Evolutionary conservation across 768 basidiomycete genomes (phyloP).

Genomic region (Mrakia frigida): DNA sequence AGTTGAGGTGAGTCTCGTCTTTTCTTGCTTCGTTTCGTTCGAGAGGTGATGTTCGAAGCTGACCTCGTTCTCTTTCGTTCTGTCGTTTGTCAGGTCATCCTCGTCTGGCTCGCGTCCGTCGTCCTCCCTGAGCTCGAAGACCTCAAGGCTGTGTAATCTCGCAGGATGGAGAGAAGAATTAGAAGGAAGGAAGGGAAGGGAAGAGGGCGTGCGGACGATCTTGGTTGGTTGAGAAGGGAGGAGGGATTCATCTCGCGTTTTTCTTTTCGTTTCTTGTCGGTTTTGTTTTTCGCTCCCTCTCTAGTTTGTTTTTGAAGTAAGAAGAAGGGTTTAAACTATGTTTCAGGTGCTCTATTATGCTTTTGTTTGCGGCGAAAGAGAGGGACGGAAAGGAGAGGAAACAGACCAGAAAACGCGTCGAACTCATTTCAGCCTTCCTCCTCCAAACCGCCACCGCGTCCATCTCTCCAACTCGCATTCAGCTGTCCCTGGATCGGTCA

Average conservation of each 20-base stretch:
- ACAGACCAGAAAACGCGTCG: neutral
- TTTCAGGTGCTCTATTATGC: too few species aligned
- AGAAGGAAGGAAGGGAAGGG: neutral
- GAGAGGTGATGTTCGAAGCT: neutral
- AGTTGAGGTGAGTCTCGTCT: slow-evolving; percentile 56
- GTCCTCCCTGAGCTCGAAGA: slow-evolving; percentile 67
- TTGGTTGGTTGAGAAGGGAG: neutral
- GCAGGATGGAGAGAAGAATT: neutral
- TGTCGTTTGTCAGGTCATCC: slow-evolving; percentile 41
- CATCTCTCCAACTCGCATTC: neutral
- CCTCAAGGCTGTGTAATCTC: neutral
- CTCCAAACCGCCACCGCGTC: neutral
- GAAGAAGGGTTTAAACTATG: too few species aligned
- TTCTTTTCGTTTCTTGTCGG: neutral
- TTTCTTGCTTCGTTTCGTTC: neutral
- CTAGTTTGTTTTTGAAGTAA: neutral
- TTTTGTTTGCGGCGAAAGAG: too few species aligned
- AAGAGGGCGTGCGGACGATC: neutral
- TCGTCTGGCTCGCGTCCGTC: slow-evolving; percentile 79
- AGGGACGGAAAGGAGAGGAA: neutral
- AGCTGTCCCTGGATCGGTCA: neutral
- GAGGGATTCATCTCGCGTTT: too few species aligned
- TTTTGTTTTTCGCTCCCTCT: neutral
- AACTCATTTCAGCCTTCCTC: neutral
- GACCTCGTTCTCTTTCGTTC: neutral